Conservation (phyloP, 768 basidiomycete species). For the Bullera alba region DNA sequence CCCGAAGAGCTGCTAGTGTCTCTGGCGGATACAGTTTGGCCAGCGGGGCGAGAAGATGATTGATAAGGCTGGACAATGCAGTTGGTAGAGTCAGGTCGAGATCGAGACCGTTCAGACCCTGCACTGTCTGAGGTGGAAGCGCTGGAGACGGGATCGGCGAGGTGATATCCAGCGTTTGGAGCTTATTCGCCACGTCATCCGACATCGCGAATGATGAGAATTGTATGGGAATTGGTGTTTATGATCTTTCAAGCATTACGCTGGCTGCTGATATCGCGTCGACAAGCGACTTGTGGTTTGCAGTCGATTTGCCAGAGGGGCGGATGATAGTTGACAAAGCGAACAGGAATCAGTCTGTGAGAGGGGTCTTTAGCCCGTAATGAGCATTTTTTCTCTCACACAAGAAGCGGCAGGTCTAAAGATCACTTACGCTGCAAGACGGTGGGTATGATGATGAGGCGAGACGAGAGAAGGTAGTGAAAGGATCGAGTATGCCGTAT, state of each 20-base stretch:
- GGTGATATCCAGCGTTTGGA: background rate
- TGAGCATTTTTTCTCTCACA: no score
- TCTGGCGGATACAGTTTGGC: constrained; percentile 23
- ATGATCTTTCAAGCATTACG: background rate
- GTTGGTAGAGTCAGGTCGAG: constrained; percentile 27
- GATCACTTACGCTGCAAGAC: no score
- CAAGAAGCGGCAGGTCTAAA: no score
- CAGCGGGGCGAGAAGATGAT: constrained; percentile 32
- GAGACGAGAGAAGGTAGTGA: no score
- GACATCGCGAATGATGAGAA: background rate
- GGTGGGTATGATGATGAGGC: no score
- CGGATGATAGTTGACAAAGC: no score
- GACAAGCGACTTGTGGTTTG: no score
- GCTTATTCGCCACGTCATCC: background rate
- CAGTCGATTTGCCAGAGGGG: no score
- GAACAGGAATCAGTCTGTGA: no score
- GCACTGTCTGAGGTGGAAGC: background rate
- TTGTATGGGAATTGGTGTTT: background rate
- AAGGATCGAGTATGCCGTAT: no score
- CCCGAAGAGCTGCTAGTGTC: constrained; percentile 18
- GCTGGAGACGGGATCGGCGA: constrained; percentile 5
- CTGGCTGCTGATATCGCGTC: no score
- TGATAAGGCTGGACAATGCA: constrained; percentile 27
- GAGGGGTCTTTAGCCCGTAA: no score
- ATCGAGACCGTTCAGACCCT: background rate